Evolutionary conservation across 306 rosid species (phyloP).

Genomic region (Astragalus membranaceus): DNA sequence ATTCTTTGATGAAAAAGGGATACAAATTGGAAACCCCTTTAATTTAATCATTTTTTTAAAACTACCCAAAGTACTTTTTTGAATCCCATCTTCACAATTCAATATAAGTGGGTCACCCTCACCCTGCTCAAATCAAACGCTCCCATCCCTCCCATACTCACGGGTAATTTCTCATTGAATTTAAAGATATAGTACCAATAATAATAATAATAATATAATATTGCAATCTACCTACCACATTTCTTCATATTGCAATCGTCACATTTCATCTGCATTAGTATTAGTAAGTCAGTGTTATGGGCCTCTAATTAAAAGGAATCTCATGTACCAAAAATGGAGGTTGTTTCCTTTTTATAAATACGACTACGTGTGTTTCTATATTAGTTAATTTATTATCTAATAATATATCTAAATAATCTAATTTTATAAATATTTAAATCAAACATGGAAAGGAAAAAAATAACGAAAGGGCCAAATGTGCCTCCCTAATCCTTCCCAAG

Average conservation of each 20-base stretch:
- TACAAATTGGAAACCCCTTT: conserved; percentile 22
- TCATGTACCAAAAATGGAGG: conserved; percentile 2
- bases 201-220: neutral
- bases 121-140: conserved; percentile 24
- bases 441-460: neutral
- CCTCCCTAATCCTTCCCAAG: conserved; percentile 6
- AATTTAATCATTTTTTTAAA: neutral
- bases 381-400: neutral
- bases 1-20: conserved; percentile 21
- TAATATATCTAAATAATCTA: neutral
- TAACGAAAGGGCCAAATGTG: conserved; percentile 10
- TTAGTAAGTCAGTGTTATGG: conserved; percentile 9
- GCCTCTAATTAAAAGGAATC: conserved; percentile 2
- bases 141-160: conserved; percentile 30
- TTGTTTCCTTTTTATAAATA: too few species aligned
- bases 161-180: conserved; percentile 39
- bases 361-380: too few species aligned
- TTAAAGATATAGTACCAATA: conserved; percentile 22
- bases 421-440: neutral
- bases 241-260: neutral
- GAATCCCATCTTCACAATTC: conserved; percentile 22
- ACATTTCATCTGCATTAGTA: neutral
- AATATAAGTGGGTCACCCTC: conserved; percentile 42
- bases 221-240: conserved; percentile 27
- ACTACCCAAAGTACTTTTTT: conserved; percentile 21